phyloP scores from a whole-genome alignment of 164 flowering plant genomes.

The Chimonanthus praecox region DNA sequence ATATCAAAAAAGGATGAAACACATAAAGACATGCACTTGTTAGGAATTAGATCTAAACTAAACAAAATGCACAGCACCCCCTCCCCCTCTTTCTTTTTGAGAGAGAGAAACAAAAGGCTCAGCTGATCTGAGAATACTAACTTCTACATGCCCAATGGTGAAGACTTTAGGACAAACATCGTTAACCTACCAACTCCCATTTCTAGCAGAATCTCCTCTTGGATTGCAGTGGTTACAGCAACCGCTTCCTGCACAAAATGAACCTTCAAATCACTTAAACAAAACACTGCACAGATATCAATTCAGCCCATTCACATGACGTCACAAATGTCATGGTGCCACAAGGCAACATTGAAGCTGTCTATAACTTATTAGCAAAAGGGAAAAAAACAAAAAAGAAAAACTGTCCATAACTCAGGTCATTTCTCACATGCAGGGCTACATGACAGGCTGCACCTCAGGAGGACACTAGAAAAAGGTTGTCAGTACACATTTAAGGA shows the following conservation, averaged over 20 bases:
- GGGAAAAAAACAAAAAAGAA: background rate
- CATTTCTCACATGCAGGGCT: too few species aligned
- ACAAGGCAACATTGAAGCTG: background rate
- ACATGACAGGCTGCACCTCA: too few species aligned
- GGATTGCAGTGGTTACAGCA: constrained; percentile 77
- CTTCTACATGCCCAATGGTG: background rate
- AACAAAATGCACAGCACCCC: too few species aligned
- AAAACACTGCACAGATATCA: background rate
- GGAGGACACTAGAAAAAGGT: too few species aligned
- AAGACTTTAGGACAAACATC: background rate
- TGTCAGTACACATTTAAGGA: too few species aligned
- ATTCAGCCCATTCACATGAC: background rate
- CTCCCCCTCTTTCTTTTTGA: too few species aligned
- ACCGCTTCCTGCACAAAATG: constrained; percentile 69
- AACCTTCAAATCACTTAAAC: constrained; percentile 3
- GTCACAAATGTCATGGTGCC: background rate
- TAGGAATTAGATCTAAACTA: too few species aligned
- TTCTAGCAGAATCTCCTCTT: constrained; percentile 78
- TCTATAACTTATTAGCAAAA: background rate
- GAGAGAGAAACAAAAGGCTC: too few species aligned
- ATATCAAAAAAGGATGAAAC: too few species aligned
- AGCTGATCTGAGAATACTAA: background rate
- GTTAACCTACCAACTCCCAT: constrained; percentile 76
- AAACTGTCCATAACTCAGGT: background rate
- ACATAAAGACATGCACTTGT: too few species aligned